Conservation (phyloP, 306 rosid species). For the Cicer pinnatifidum region DNA sequence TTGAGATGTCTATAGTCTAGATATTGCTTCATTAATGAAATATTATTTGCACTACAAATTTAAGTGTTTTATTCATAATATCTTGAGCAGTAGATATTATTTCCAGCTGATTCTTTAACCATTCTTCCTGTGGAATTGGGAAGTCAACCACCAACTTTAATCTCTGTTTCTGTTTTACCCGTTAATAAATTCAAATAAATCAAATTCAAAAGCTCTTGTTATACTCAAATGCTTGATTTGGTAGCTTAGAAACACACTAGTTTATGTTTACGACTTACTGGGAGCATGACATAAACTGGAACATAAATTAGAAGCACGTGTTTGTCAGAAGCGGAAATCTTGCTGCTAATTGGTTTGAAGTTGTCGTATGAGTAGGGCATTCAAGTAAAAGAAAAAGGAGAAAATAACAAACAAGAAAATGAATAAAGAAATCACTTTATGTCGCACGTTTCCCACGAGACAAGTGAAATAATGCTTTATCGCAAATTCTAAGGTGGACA, state of each 20-base stretch:
- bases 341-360: not conserved
- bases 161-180: constrained; percentile 51
- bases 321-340: not conserved
- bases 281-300: constrained; percentile 82
- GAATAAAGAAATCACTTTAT: not conserved
- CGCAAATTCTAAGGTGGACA: no score
- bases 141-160: constrained; percentile 60
- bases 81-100: constrained; percentile 17
- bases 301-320: constrained; percentile 71
- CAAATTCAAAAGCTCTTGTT: no score
- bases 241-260: not conserved
- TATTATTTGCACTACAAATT: constrained; percentile 28
- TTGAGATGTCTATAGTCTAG: constrained; percentile 1
- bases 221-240: not conserved
- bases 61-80: constrained; percentile 38
- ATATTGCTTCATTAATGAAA: constrained; percentile 34
- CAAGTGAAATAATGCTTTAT: no score
- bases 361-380: not conserved
- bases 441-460: no score
- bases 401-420: not conserved
- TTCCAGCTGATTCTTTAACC: constrained; percentile 33
- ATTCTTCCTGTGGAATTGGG: constrained; percentile 40
- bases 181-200: no score
- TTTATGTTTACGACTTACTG: constrained; percentile 58
- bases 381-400: not conserved